Evolutionary conservation across 2,329 filamentous ascomycete genomes (phyloP), one percentile per base, ranked within the genome.

Genomic region (Paraphaeosphaeria minitans): DNA sequence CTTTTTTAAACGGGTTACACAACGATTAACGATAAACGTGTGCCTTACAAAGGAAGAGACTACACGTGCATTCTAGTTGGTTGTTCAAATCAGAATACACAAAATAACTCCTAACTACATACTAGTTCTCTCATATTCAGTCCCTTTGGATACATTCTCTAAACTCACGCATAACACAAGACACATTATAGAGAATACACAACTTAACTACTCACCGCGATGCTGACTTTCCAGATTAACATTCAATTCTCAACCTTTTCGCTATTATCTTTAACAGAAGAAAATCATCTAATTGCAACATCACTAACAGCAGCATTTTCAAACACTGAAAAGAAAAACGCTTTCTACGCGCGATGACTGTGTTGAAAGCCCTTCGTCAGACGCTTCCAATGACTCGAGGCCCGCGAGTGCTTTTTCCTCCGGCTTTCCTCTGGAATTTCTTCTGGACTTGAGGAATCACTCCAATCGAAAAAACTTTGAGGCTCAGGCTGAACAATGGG

Each of bases 1-100:
- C 37, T 53, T 43, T 53, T 24, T 43, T 31, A 22, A 42, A 37
- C 37, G 12, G 50, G 13, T 22, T 21, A 43, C 50, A 31, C 50
- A 31, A 33, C 37, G 24, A 53, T 31, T 37, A 31, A 43, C 37
- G 16, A 53, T 24, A 16, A 21, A 58, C 13, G 22, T 19, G 22
- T 29, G 42, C 3, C 61, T 46, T 14, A 55, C 39, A n/a, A 31
- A 50, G 6, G 51, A 60, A 4, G 29, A 27, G 24, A 27, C 24
- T 27, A 6, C 24, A 27, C 24, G 24, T 27, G 24, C 6, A 27
- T 27, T 27, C 24, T 6, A 27, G 24, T 27, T 27, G 24, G 3
- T 27, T 27, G 24, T 27, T 27, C 24, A 6, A 27, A 27, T 27
- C 24, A 27, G 24, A 27, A 6, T 27, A 27, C 24, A 27, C 29